Evolutionary conservation across 495 filamentous ascomycete genomes (phyloP), one percentile per base, ranked within the genome.

Genomic region (Lepraria neglecta): DNA sequence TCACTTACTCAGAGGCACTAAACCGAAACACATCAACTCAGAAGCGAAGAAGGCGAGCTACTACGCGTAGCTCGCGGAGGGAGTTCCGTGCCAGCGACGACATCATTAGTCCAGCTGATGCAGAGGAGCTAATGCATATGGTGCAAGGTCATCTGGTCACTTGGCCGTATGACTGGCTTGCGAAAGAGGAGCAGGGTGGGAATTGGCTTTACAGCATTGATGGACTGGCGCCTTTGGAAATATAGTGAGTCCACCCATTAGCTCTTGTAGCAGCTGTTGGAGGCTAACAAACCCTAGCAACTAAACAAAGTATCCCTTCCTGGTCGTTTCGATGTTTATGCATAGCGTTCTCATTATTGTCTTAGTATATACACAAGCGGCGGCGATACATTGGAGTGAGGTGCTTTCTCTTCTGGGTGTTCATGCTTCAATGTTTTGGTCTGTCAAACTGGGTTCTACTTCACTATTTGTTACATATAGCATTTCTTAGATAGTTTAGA

Each of bases 191-290:
- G 76, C 82, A 86, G 66, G 89, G 87, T 64, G 91, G 90, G 44
- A 96, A 96, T 70, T 98, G 95, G 95, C 83, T 97, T 52, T 97
- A 97, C 72, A 89, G 89, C 72, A 86, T 97, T 51, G 94, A 98
- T 72, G 87, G 94, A 69, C 84, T 98, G 70, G 95, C 94, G 65
- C 94, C 94, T 55, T 77, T 97, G 75, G 90, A 96, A 75, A 98
- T 98, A 62, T 98, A 97, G 92, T 96, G 82, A 83, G 91, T 82
- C 57, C 9, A 50, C 31, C 24, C 24, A 19, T 6, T 21, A 7
- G 6, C 14, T 17, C 44, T 35, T 0, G 21, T 7, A 3, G 6
- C 14, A 3, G 24, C 24, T 24, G 17, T 27, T 15, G 3, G 15
- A 15, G 10, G 35, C 38, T 60, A 9, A 60, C 48, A 3, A 2